These are phyloP conservation scores for Diaporthe sp. DNA, from an alignment of 2,329 filamentous ascomycete species.

Conservation along the genomic window DNA sequence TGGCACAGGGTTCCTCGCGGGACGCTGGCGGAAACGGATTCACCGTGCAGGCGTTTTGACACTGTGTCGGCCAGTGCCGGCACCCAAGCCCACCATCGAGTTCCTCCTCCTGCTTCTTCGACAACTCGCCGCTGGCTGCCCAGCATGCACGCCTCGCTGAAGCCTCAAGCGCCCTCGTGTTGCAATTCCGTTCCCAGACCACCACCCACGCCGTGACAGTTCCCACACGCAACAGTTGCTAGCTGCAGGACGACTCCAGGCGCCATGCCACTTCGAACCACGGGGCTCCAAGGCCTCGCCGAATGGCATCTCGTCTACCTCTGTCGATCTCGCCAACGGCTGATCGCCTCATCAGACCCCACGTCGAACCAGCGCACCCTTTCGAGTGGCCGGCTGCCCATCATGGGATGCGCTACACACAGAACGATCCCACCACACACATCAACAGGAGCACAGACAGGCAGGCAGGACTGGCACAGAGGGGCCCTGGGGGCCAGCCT, in stretches of 20 bases:
- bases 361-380: conserved; percentile 35
- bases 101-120: conserved; percentile 22
- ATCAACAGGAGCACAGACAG: conserved; percentile 25
- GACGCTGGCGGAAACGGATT: conserved; percentile 32
- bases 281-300: conserved; percentile 22
- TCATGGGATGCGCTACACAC: conserved; percentile 33
- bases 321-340: conserved; percentile 39
- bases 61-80: conserved; percentile 26
- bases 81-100: conserved; percentile 8
- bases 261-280: conserved; percentile 29
- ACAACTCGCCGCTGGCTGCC: conserved; percentile 11
- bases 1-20: conserved; percentile 17
- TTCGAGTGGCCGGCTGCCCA: conserved; percentile 14
- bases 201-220: conserved; percentile 3
- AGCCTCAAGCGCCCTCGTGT: conserved; percentile 35
- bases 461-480: background rate
- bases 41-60: conserved; percentile 8
- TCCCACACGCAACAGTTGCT: conserved; percentile 21
- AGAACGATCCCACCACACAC: conserved; percentile 33
- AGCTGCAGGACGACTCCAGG: conserved; percentile 30
- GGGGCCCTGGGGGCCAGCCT: background rate
- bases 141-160: conserved; percentile 18
- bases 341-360: conserved; percentile 36
- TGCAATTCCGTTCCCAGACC: conserved; percentile 5
- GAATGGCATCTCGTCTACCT: conserved; percentile 34